Evolutionary conservation across 225 moss, liverwort and hornwort species (phyloP).

Genomic region (Pleurozium schreberi): DNA sequence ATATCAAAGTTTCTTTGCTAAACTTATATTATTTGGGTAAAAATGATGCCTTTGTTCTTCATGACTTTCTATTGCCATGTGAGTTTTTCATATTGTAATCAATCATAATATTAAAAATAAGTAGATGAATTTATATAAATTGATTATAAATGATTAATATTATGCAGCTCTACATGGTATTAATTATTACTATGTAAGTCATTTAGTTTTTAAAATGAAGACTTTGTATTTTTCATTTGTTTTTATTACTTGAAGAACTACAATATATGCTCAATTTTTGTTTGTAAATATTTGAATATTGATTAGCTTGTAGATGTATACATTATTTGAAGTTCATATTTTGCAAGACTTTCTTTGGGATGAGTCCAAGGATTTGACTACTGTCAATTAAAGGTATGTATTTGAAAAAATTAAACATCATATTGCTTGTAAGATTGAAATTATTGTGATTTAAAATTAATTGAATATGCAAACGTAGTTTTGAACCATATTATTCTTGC

Average conservation of each 20-base stretch:
- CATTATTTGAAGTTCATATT: conserved; percentile 36
- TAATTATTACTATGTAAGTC: not conserved
- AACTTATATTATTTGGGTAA: not conserved
- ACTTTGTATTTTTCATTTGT: not conserved
- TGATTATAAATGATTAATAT: not conserved
- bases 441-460: not conserved
- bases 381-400: conserved; percentile 27
- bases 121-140: too few relatives aligned
- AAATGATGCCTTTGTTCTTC: not conserved
- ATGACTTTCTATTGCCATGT: not conserved
- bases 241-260: not conserved
- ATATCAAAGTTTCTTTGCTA: not conserved
- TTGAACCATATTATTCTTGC: not conserved
- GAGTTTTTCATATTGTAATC: not conserved
- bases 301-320: conserved; percentile 27
- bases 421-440: not conserved
- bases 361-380: conserved; percentile 8
- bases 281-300: conserved; percentile 14
- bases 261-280: conserved; percentile 18
- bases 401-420: not conserved
- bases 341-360: conserved; percentile 31
- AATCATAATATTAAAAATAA: not conserved
- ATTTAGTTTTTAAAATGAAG: too few relatives aligned
- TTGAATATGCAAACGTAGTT: not conserved
- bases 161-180: not conserved